Conservation (phyloP, 2,329 filamentous ascomycete genomes). For the Orbilia blumenaviensis region DNA sequence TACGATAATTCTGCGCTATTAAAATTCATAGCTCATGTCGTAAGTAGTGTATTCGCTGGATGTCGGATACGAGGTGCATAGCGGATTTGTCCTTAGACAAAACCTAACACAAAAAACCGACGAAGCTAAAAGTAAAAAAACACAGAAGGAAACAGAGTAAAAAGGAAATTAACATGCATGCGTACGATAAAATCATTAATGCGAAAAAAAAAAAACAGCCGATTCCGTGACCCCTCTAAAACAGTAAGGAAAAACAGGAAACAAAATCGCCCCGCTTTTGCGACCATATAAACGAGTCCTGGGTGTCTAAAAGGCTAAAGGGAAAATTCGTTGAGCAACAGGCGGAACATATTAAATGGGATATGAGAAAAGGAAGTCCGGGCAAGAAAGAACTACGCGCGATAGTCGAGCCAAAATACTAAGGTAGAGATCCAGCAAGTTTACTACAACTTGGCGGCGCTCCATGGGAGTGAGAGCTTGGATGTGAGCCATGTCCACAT, state of each 20-base stretch:
- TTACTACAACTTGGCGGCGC: constrained; percentile 49
- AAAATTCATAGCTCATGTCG: too few relatives aligned
- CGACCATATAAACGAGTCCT: constrained; percentile 32
- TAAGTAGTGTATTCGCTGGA: neutral
- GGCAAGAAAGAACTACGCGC: neutral
- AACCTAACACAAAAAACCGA: too few relatives aligned
- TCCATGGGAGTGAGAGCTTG: constrained; percentile 52
- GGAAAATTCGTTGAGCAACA: neutral
- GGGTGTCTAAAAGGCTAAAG: constrained; percentile 33
- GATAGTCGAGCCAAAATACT: neutral
- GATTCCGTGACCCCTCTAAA: constrained; percentile 13
- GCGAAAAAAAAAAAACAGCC: constrained; percentile 1
- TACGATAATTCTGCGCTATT: too few relatives aligned
- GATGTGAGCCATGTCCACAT: constrained; percentile 53
- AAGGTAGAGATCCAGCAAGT: neutral
- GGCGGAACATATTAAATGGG: constrained; percentile 13
- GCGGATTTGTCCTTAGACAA: too few relatives aligned
- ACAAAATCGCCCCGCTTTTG: constrained; percentile 21
- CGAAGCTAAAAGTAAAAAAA: too few relatives aligned
- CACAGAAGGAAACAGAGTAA: neutral
- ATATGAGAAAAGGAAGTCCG: neutral
- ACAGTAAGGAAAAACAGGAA: constrained; percentile 4
- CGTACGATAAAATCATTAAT: neutral
- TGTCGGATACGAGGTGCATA: too few relatives aligned
- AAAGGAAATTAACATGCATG: neutral